Conservation (phyloP, 2,329 filamentous ascomycete genomes). For the Sporothrix humicola region DNA sequence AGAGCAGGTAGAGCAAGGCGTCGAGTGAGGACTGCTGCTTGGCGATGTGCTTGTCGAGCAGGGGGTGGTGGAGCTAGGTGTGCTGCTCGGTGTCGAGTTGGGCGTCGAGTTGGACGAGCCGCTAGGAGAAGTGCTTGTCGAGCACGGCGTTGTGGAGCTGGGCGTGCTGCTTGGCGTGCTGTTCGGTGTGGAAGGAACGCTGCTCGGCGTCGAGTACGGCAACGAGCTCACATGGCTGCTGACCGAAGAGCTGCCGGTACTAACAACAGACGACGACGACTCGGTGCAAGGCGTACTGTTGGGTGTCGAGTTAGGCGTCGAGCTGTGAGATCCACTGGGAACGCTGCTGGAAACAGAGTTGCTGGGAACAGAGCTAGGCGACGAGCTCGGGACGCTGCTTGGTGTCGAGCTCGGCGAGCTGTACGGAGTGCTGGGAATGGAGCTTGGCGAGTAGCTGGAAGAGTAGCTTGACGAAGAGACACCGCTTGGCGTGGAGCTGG, state of each 20-base stretch:
- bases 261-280: neutral
- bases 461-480: neutral
- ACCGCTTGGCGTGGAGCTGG: neutral
- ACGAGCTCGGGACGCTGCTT: neutral
- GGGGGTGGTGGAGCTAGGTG: too few relatives aligned
- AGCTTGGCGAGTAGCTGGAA: neutral
- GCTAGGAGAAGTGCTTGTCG: too few relatives aligned
- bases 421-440: conserved; percentile 1
- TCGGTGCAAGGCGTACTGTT: neutral
- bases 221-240: neutral
- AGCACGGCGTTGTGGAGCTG: neutral
- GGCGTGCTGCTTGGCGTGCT: neutral
- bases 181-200: neutral
- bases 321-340: neutral
- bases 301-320: neutral
- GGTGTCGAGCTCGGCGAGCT: neutral
- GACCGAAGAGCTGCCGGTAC: conserved; percentile 1
- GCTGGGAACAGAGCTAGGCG: neutral
- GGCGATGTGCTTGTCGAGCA: too few relatives aligned
- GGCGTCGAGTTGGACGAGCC: neutral
- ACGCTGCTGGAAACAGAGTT: too few relatives aligned
- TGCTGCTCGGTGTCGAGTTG: too few relatives aligned
- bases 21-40: too few relatives aligned
- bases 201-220: neutral
- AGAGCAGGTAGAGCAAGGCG: neutral